phyloP scores from a whole-genome alignment of 768 basidiomycete species.

The Russula sp. region DNA sequence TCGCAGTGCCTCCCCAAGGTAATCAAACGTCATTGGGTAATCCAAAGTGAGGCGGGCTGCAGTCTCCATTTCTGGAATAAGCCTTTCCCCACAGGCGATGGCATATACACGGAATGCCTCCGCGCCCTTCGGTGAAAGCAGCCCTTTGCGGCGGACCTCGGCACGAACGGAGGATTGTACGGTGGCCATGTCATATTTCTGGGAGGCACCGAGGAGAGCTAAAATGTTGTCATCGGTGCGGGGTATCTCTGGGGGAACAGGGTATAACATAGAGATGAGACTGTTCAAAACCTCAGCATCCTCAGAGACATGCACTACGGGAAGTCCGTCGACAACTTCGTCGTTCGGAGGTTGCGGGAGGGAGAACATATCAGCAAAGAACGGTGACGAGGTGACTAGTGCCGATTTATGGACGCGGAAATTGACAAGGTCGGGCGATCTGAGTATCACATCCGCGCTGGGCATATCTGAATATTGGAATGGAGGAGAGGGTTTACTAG shows the following conservation, averaged over 20 bases:
- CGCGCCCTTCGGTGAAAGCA: neutral
- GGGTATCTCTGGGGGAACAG: neutral
- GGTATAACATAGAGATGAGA: slow-evolving; percentile 5
- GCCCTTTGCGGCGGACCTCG: neutral
- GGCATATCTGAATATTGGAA: neutral
- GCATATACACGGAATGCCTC: slow-evolving; percentile 2
- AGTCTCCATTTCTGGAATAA: neutral
- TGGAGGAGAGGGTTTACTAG: no score
- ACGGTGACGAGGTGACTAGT: neutral
- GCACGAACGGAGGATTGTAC: neutral
- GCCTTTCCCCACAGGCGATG: neutral
- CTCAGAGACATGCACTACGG: neutral
- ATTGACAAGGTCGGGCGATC: neutral
- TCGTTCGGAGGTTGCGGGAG: neutral
- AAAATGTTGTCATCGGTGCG: neutral
- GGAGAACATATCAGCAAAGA: slow-evolving; percentile 1
- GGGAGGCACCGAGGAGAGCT: neutral
- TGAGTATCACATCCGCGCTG: slow-evolving; percentile 1
- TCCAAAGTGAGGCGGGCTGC: no score
- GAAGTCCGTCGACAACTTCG: neutral
- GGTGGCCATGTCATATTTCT: slow-evolving; percentile 11
- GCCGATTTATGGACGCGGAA: neutral
- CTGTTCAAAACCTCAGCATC: slow-evolving; percentile 3
- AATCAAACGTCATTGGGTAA: neutral
- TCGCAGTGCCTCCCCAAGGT: neutral